Base-by-base conservation (phyloP, 2,329 filamentous ascomycete genomes). In the Dactylellina leptospora region DNA sequence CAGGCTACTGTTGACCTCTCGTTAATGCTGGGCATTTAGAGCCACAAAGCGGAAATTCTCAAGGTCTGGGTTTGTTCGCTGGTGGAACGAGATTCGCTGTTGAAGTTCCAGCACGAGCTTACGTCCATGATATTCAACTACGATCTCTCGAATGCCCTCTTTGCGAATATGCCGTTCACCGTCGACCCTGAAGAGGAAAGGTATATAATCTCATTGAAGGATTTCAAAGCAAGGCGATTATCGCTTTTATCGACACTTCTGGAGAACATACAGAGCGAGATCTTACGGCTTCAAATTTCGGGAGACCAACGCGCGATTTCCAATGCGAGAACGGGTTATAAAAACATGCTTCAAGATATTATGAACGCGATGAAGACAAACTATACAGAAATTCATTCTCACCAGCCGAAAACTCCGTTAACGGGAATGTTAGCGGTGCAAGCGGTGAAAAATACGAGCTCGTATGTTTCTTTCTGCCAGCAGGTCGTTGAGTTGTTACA, bases 281-380 rank as follows among this genome's bases (percentile, higher is more conserved):
- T 79, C 82, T 30, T 76, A 84, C 13, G 80, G 83, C 18, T 58
- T 76, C 78, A 79, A 3, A 56, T 74, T 3, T 8, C 20, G 6
- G 50, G 44, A 2, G 66, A 62, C 47, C 51, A 71, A 9, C 25
- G 16, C 3, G 27, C 76, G 1, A 74, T 77, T n/a, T 75, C 75
- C 6, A 78, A 80, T 13, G 70, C 82, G 9, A 82, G 80, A 55
- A 79, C 81, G 60, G 79, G 81, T 28, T 87, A 87, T 74, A 80
- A 79, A 1, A 79, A 82, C 9, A 80, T 87, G 42, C 80, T 88
- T 6, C 82, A 82, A 68, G 78, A 81, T n/a, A 77, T 88, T 68
- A 88, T 88, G 87, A 79, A 79, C 5, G 80, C 83, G 1, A 88
- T 89, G 85, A 87, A 85, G 76, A 79, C 79, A 36, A 87, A 87